These are phyloP conservation scores for Ziziphus jujuba DNA, from an alignment of 306 rosid genomes.

Conservation along the genomic window DNA sequence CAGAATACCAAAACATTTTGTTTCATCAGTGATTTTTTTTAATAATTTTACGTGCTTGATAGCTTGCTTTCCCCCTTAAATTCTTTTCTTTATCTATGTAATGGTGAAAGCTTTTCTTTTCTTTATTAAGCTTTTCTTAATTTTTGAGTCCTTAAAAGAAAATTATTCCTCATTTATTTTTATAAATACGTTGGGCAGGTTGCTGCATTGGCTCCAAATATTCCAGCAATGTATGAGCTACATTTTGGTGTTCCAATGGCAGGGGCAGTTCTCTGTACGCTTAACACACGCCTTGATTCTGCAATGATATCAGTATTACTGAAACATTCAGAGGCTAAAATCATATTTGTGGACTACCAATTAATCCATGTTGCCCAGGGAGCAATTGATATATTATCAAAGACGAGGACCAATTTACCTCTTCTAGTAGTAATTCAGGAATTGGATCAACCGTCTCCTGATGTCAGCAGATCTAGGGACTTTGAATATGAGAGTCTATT, in stretches of 20 bases:
- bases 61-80: not conserved
- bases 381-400: slow-evolving; percentile 49
- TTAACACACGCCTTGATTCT: slow-evolving; percentile 67
- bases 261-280: slow-evolving; percentile 72
- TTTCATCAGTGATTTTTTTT: no score
- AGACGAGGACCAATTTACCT: slow-evolving; percentile 37
- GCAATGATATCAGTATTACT: slow-evolving; percentile 52
- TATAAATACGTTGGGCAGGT: slow-evolving; percentile 52
- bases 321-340: slow-evolving; percentile 66
- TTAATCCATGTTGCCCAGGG: slow-evolving; percentile 50
- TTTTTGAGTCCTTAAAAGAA: no score
- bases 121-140: no score
- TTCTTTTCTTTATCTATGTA: no score
- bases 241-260: slow-evolving; percentile 97
- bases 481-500: slow-evolving; percentile 66
- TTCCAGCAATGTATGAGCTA: slow-evolving; percentile 91
- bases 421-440: slow-evolving; percentile 57
- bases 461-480: slow-evolving; percentile 5
- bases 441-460: slow-evolving; percentile 27
- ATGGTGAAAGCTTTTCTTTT: not conserved
- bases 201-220: slow-evolving; percentile 75
- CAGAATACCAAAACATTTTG: no score
- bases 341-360: slow-evolving; percentile 72
- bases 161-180: no score
- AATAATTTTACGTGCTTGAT: no score